Evolutionary conservation across 306 rosid species (phyloP), one percentile per base, ranked within the genome.

Genomic region (Begonia peltatifolia): DNA sequence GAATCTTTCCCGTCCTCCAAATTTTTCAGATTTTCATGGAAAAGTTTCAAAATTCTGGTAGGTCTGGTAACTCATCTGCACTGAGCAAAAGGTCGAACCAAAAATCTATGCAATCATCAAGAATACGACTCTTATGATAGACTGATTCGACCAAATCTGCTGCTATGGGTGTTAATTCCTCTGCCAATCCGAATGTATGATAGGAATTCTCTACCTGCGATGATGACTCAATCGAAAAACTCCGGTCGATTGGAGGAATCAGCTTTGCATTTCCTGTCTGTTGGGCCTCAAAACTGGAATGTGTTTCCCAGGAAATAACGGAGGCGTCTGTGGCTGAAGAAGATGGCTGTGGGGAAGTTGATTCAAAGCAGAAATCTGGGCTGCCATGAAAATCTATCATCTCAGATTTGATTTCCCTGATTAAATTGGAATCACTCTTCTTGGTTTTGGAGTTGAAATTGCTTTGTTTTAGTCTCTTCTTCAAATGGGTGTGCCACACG

Each of bases 401-500:
- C 35, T 25, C 35, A 25, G 35, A 25, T 25, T 25, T 25, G 35
- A 25, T 6, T 25, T 30, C 38, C 38, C 38, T 30, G 38, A 30
- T 30, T 30, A 30, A 5, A 30, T 30, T 30, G 38, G 38, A 30
- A 30, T 5, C 6, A 30, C 38, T 30, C 8, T 30, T 30, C 38
- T 30, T 30, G 38, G 38, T 52, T 23, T 70, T 46, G 0, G 38
- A 6, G 9, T 5, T 6, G 38, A 30, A 30, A 5, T 30, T 30
- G 9, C 8, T 30, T 67, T 72, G 69, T 9, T 66, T 56, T 9
- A 58, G 63, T 58, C 75, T 76, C 80, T 92, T 92, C 82, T 86
- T 92, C 83, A 92, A 79, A 67, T 86, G 84, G 12, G 99, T 86
- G 63, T 86, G 99, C 99, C 99, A 92, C 13, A 90, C 95, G 62